Base-by-base conservation (phyloP, 257 asterid species). In the Penstemon newberryi region DNA sequence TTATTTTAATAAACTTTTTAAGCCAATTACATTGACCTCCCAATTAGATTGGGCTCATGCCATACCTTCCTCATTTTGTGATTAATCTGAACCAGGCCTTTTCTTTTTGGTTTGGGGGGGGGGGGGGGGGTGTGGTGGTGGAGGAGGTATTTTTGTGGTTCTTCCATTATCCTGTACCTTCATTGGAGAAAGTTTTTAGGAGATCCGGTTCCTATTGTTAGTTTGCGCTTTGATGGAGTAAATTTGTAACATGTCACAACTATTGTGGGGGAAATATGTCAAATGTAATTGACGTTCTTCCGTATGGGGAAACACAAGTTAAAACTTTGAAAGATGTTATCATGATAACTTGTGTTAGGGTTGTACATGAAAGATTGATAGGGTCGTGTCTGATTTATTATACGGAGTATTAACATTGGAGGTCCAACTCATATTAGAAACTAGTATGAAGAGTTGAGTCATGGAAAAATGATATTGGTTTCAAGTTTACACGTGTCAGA, bases 301-400 rank as follows among this genome's bases (percentile, higher is more conserved):
- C 47, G 13, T 73, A n/a, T n/a, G n/a, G 15, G 56, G 44, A 38
- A 50, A 36, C 13, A 39, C 7, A 37, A 38, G 58, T 42, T 69
- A 43, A 37, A 57, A 49, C n/a, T 52, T 54, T 77, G 57, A 70
- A 74, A 66, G 66, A 7, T 47, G 4, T 12, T 50, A 46, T 18
- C 39, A 38, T 43, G 50, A 50, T 61, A 47, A 45, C 49, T 50
- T 38, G 36, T 44, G 15, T 33, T 18, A 8, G 40, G 37, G 49
- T 64, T 77, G 38, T 67, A 62, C 54, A 55, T 56, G 10, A 45
- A 61, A 37, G 58, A 55, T 67, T 55, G 54, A 47, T 66, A 10
- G 70, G 70, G 47, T 62, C 51, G 3, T 67, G 64, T 63, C 61
- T 53, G 62, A 52, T 39, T 53, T 39, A 12, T 73, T 58, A 43